phyloP scores from a whole-genome alignment of 306 rosid genomes.

The Quercus engelmannii region DNA sequence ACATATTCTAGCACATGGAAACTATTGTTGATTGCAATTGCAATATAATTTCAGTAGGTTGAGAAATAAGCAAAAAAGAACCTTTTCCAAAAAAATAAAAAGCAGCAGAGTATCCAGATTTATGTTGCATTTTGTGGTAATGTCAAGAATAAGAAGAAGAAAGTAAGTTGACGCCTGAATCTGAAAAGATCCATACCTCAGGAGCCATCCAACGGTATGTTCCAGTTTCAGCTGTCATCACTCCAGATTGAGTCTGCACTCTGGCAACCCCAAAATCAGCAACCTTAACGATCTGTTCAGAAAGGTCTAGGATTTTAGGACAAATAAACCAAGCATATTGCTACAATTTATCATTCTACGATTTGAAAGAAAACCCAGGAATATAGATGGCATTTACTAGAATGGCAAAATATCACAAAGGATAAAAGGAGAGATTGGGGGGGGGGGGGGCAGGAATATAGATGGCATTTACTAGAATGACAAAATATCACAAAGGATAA shows the following conservation, averaged over 20 bases:
- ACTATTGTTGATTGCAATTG: neutral
- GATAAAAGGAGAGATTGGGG: neutral
- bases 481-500: neutral
- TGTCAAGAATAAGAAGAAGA: neutral
- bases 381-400: neutral
- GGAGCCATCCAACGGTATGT: slow-evolving; percentile 99
- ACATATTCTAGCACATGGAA: neutral
- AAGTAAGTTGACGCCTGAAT: slow-evolving; percentile 3
- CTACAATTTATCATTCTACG: slow-evolving; percentile 4
- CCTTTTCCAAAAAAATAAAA: neutral
- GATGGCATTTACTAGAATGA: neutral
- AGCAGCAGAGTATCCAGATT: neutral
- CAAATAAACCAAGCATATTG: slow-evolving; percentile 12
- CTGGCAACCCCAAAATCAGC: slow-evolving; percentile 99
- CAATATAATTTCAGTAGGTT: neutral
- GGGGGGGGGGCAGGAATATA: neutral
- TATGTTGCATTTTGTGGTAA: slow-evolving; percentile 8
- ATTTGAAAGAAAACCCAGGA: neutral
- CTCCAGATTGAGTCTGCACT: slow-evolving; percentile 93
- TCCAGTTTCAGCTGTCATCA: slow-evolving; percentile 99
- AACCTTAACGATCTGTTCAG: slow-evolving; percentile 87
- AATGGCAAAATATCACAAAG: neutral
- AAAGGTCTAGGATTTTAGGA: slow-evolving; percentile 21
- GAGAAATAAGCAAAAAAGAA: neutral
- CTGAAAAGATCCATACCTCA: slow-evolving; percentile 56